Evolutionary conservation across 345 rosid species (phyloP).

Genomic region (Conringia planisiliqua): DNA sequence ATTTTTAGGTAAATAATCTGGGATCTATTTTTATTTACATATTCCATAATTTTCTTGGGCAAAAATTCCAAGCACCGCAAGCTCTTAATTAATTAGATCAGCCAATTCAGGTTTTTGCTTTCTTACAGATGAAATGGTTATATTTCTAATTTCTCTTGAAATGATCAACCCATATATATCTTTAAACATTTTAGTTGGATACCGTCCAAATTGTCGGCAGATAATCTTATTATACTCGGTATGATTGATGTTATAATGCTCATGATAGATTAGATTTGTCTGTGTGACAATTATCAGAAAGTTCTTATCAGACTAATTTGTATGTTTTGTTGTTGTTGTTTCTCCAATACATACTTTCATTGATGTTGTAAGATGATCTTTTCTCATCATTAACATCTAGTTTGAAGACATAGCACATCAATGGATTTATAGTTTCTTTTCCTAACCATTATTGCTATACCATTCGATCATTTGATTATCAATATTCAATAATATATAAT

Average conservation of each 20-base stretch:
- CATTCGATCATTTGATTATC: background rate
- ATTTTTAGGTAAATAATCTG: background rate
- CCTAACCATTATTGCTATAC: background rate
- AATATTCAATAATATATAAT: background rate
- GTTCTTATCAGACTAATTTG: background rate
- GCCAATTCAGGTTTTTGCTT: background rate
- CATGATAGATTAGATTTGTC: background rate
- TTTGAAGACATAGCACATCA: background rate
- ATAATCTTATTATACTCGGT: background rate
- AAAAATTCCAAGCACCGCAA: background rate
- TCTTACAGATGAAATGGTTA: background rate
- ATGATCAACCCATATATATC: background rate
- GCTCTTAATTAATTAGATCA: background rate
- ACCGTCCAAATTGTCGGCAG: background rate
- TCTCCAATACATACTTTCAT: background rate
- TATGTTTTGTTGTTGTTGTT: background rate
- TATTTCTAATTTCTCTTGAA: background rate
- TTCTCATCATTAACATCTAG: background rate
- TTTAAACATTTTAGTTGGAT: background rate
- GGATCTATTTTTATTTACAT: background rate
- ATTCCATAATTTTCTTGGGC: background rate
- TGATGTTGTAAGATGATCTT: background rate
- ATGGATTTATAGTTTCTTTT: background rate
- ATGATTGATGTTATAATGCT: background rate
- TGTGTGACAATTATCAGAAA: background rate